Base-by-base conservation (phyloP, 176 grass and related monocot species). In the Oryza brachyantha region DNA sequence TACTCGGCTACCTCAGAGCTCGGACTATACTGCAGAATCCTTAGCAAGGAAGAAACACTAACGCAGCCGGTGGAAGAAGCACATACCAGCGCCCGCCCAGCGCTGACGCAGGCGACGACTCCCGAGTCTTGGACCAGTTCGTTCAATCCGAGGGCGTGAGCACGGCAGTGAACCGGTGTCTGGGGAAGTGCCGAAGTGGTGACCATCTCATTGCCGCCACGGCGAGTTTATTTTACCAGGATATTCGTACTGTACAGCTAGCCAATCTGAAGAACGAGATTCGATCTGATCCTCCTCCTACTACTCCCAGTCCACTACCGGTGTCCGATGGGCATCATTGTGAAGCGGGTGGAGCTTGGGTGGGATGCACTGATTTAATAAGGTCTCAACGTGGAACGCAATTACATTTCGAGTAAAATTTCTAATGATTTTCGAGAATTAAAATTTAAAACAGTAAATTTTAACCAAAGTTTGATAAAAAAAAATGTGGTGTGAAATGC, bases 51-150 rank as follows among this genome's bases (percentile, higher is more conserved):
- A 66, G 76, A 26, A 66, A 66, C 29, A 14, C 27, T 61, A 8
- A 7, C n/a, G n/a, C n/a, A n/a, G n/a, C n/a, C n/a, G 64, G 41
- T 10, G 28, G 29, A 75, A 35, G 28, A 21, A 59, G 57, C 13
- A 5, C 29, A 73, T 36, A 64, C 59, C 34, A 16, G 19, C 75
- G 10, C 35, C 74, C 6, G 29, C 61, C 40, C 54, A 19, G 13
- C 55, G 84, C 11, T 70, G 74, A 67, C 50, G 7, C 14, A 29
- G 34, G 70, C 52, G 50, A 27, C 46, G 70, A 77, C 79, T 52
- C 39, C 39, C 7, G 73, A 55, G 50, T 19, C 46, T 14, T 50
- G 5, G 45, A 43, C 26, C 41, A 37, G 13, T 78, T 64, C 2
- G 17, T 10, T 29, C 21, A 29, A 10, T 6, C 60, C 21, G 12